Conservation (phyloP, 768 basidiomycete species). For the Auriscalpium orientale region DNA sequence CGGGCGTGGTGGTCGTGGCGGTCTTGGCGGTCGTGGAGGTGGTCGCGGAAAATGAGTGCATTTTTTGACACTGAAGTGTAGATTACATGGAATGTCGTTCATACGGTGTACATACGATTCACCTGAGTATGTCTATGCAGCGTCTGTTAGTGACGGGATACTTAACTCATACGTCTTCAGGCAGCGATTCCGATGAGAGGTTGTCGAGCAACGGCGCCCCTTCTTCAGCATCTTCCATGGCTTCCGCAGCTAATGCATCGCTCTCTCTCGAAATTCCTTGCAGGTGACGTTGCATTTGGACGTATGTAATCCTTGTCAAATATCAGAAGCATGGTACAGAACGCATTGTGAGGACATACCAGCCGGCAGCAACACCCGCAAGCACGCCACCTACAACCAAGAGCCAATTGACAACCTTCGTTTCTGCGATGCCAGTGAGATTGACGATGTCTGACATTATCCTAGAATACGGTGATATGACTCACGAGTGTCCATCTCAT, state of each 20-base stretch:
- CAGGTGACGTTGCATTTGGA: constrained; percentile 48
- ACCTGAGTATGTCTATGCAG: too few species aligned
- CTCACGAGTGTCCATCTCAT: constrained; percentile 69
- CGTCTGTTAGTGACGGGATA: neutral
- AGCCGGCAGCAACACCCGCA: constrained; percentile 54
- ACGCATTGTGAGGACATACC: constrained; percentile 35
- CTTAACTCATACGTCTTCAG: constrained; percentile 5
- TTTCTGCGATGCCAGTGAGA: constrained; percentile 31
- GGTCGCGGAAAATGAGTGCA: too few species aligned
- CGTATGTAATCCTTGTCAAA: constrained; percentile 54
- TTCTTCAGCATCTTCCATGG: constrained; percentile 53
- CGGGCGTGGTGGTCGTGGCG: constrained; percentile 10
- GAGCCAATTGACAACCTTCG: constrained; percentile 56
- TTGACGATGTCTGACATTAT: neutral
- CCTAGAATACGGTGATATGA: neutral
- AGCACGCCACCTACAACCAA: constrained; percentile 54
- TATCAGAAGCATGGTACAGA: constrained; percentile 5
- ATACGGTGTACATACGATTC: too few species aligned
- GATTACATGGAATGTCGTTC: too few species aligned
- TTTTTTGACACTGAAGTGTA: too few species aligned
- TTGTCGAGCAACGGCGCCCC: constrained; percentile 45
- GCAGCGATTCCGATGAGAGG: constrained; percentile 17
- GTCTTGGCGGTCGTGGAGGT: neutral
- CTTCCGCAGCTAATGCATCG: constrained; percentile 51
- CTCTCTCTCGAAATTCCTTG: constrained; percentile 40